Evolutionary conservation across 1,284 basidiomycete species (phyloP), one percentile per base, ranked within the genome.

Genomic region (Xerocomus minutiporus): DNA sequence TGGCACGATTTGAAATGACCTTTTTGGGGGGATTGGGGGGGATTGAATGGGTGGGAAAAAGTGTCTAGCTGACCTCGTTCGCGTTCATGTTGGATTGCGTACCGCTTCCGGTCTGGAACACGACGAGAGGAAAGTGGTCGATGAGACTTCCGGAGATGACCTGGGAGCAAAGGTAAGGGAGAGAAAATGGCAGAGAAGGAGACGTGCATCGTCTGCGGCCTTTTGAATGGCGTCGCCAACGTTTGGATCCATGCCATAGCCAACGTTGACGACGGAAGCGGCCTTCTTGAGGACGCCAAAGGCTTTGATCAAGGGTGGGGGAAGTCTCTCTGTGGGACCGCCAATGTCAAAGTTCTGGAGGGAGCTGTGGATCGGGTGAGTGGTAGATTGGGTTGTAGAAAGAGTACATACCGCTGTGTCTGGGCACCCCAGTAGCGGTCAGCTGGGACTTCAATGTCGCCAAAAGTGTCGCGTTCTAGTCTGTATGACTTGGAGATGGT

Each of bases 21-120:
- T 92, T 56, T 43, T 48, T 26, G 28, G 2, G 42, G 39, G 17
- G 25, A 38, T 48, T 47, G 7, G 34, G 32, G 48, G 17, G 41
- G 38, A 29, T 38, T 25, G 11, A 23, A 9, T n/a, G 25, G n/a
- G 35, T 31, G 4, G 2, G 17, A 32, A 29, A 17, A 25, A 43
- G 42, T 25, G 4, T 9, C 59, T 58, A 34, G 43, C 62, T 20
- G 54, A 86, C 90, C 83, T 99, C 97, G 73, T 99, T 99, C 57
- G 85, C 91, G 74, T 99, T 99, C 97, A 99, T 99, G 80, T 99
- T 99, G 71, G 92, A 96, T 75, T 99, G 97, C 3, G 97, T 99
- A 48, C 97, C 97, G 54, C 93, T 97, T 54, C 97, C 97, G 45
- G 97, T 99, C 75, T 99, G 97, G 83, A 97, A 99, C 46, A 99